phyloP scores from a whole-genome alignment of 2,329 filamentous ascomycete genomes.

The Pseudodiploospora longispora region DNA sequence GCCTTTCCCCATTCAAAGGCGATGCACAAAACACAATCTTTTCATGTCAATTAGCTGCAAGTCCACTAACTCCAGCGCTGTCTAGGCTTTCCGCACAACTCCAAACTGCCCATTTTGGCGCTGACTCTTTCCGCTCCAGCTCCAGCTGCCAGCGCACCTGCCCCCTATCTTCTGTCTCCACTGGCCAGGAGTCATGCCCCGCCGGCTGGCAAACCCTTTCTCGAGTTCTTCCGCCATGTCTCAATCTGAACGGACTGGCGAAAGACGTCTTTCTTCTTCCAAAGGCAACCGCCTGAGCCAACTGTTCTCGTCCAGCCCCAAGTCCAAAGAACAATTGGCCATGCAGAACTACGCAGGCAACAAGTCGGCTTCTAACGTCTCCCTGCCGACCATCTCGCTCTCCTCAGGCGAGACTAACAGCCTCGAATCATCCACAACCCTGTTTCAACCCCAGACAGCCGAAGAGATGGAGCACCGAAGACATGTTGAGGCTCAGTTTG shows the following conservation, averaged over 20 bases:
- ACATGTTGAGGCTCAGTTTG: conserved; percentile 83
- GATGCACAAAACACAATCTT: too few species aligned
- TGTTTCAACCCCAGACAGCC: conserved; percentile 83
- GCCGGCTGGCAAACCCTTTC: conserved; percentile 51
- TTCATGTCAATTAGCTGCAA: too few species aligned
- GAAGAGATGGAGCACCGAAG: conserved; percentile 70
- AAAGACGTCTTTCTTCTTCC: conserved; percentile 52
- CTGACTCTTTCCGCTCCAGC: not conserved
- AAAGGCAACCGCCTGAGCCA: conserved; percentile 72
- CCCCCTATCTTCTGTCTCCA: not conserved
- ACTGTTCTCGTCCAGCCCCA: conserved; percentile 75
- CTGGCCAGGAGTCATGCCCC: conserved; percentile 43
- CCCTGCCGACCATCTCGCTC: conserved; percentile 83
- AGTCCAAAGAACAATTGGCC: conserved; percentile 60
- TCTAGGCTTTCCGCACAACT: not conserved
- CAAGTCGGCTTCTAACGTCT: conserved; percentile 64
- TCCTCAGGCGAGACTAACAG: conserved; percentile 70
- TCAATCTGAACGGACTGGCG: conserved; percentile 40
- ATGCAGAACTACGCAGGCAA: conserved; percentile 52
- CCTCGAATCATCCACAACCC: conserved; percentile 65
- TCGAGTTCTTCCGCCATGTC: conserved; percentile 40
- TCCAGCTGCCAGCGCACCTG: not conserved
- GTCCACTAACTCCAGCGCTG: too few species aligned
- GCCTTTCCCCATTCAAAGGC: too few species aligned
- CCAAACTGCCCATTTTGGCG: not conserved